These are phyloP conservation scores for Tephrocybe sp. DNA, from an alignment of 768 basidiomycete genomes.

Conservation along the genomic window DNA sequence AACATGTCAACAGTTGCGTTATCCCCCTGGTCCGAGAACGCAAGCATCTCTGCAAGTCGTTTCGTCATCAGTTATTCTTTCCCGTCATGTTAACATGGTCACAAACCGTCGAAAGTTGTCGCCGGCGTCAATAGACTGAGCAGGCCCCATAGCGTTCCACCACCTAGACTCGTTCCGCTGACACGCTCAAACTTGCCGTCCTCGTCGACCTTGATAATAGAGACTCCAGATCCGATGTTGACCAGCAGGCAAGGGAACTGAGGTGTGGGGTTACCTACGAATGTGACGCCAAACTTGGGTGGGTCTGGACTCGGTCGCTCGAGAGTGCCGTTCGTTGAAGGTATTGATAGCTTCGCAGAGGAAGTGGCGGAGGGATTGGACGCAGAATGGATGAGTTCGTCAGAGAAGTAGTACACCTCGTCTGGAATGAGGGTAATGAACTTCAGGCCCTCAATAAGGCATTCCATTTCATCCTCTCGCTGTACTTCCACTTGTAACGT, in stretches of 20 bases:
- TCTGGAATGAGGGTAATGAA: conserved; percentile 96
- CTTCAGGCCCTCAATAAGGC: conserved; percentile 92
- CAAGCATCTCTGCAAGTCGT: conserved; percentile 80
- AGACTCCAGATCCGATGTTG: conserved; percentile 98
- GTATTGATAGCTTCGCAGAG: conserved; percentile 18
- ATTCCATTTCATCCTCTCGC: conserved; percentile 98
- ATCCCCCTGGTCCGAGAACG: conserved; percentile 90
- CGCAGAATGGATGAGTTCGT: conserved; percentile 84
- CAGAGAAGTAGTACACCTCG: conserved; percentile 98
- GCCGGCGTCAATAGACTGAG: conserved; percentile 95
- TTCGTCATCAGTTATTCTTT: conserved; percentile 1
- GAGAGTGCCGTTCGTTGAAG: conserved; percentile 32
- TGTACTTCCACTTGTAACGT: conserved; percentile 82
- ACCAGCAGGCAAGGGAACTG: conserved; percentile 96
- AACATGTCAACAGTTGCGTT: conserved; percentile 97
- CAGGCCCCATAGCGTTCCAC: conserved; percentile 96
- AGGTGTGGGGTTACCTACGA: conserved; percentile 79
- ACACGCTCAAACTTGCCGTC: conserved; percentile 96
- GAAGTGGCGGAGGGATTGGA: conserved; percentile 17
- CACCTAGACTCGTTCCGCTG: conserved; percentile 95
- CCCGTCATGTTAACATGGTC: conserved; percentile 8
- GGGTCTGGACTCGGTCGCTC: conserved; percentile 91
- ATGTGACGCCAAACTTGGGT: conserved; percentile 85
- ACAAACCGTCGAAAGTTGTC: conserved; percentile 90
- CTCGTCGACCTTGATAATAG: conserved; percentile 95